Percentiles rank a stretch among this genome's conserved stretches.
These are phyloP conservation scores for Alternaria arbusti DNA, from an alignment of 2,329 filamentous ascomycete species.

Conservation along the genomic window DNA sequence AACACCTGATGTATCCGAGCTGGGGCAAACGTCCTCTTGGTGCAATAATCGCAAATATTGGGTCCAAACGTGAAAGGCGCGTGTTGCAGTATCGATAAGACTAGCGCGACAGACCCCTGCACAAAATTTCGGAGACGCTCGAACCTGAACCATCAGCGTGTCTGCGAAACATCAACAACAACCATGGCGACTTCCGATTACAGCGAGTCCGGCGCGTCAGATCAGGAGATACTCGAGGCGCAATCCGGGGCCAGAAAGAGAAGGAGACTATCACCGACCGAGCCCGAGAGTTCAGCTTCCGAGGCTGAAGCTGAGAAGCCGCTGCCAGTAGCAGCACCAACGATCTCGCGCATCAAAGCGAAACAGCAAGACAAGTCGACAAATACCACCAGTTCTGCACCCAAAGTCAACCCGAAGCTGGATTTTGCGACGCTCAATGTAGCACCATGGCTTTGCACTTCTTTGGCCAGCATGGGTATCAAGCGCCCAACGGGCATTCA, in stretches of 20 bases:
- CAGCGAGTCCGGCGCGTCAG: constrained; percentile 27
- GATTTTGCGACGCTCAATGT: constrained; percentile 74
- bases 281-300: constrained; percentile 22
- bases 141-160: background rate
- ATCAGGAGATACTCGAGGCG: constrained; percentile 36
- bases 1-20: background rate
- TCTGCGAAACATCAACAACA: constrained; percentile 4
- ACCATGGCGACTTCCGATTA: constrained; percentile 23
- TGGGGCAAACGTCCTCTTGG: background rate
- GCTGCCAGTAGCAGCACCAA: constrained; percentile 22
- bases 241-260: constrained; percentile 46
- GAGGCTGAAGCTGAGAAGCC: constrained; percentile 16
- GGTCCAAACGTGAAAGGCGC: background rate
- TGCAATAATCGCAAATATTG: background rate
- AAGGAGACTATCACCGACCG: constrained; percentile 40
- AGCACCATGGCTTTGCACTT: constrained; percentile 83
- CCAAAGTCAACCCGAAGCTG: constrained; percentile 2
- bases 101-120: constrained; percentile 24
- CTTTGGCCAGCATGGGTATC: constrained; percentile 79
- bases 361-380: constrained; percentile 26
- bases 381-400: background rate
- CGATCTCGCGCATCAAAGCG: constrained; percentile 45
- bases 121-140: constrained; percentile 34
- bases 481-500: constrained; percentile 91
- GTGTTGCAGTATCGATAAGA: constrained; percentile 35